Evolutionary conservation across 2,329 filamentous ascomycete genomes (phyloP), one percentile per base, ranked within the genome.

Genomic region (Sporothrix brunneoviolacea): DNA sequence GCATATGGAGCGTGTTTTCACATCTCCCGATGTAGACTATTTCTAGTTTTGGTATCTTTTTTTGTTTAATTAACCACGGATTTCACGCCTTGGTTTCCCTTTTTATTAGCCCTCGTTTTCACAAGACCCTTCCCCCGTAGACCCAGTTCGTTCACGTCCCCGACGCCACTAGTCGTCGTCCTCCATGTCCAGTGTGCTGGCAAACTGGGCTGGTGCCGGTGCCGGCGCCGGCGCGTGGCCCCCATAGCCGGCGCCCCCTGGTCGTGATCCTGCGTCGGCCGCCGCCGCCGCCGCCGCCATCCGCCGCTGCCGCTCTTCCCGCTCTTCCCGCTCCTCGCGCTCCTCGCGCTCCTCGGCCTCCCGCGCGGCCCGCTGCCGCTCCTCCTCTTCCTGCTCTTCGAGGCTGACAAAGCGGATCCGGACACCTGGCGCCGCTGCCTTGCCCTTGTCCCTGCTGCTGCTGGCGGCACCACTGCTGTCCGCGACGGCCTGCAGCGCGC

Each of bases 371-470:
- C 74, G 72, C 53, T 77, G 75, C 41, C 70, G 70, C 54, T 73
- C 73, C 58, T 76, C 73, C 55, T 79, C 77, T 22, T 68, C 73
- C 2, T 81, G 80, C 57, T 84, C 80, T 60, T 78, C 55, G 8
- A 58, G 49, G 18, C 53, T 55, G 38, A 57, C 53, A 28, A 58
- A 58, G 7, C 50, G 51, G 21, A 58, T 46, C 72, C 74, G 48
- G 70, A 74, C 8, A 80, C 81, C 61, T 86, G 79, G 56, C 79
- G 74, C 8, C 82, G 83, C 48, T 73, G 68, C n/a, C n/a, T 59
- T 85, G 82, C 5, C 76, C 57, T 55, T 3, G 36, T 13, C 10
- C 18, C 8, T 37, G 43, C 30, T 16, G 43, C 30, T 16, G 4
- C 18, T 21, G 27, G 8, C 7, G 41, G 1, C 40, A n/a, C 33